Percentiles rank a stretch among this genome's conserved stretches.
Evolutionary conservation across 2,329 filamentous ascomycete species (phyloP).

Genomic region (Aspergillus nomiae): DNA sequence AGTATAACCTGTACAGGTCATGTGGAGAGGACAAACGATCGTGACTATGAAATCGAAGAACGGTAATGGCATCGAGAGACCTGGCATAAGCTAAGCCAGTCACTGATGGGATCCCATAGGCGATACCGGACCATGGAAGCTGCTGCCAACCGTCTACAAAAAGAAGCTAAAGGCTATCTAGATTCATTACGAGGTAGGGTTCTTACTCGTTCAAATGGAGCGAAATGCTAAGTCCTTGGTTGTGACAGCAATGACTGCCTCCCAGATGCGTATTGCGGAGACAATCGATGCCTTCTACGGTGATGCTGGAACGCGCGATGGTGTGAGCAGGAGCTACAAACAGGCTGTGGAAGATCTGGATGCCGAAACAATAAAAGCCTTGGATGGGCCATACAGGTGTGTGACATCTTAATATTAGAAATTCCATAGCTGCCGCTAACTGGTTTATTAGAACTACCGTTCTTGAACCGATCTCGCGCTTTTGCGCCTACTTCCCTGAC

Average conservation of each 20-base stretch:
- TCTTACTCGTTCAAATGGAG: background rate
- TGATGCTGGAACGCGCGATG: constrained; percentile 90
- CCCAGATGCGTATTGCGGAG: constrained; percentile 71
- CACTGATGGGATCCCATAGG: constrained; percentile 50
- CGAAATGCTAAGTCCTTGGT: constrained; percentile 10
- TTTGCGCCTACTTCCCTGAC: constrained; percentile 98
- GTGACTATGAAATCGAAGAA: constrained; percentile 97
- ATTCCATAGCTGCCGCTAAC: background rate
- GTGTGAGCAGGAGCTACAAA: constrained; percentile 95
- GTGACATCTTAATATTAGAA: constrained; percentile 11
- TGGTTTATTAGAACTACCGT: constrained; percentile 71
- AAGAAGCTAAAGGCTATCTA: constrained; percentile 96
- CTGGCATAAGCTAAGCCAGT: background rate
- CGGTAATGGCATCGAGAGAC: constrained; percentile 53
- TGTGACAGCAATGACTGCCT: constrained; percentile 88
- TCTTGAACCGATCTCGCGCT: constrained; percentile 90
- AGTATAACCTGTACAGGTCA: constrained; percentile 62
- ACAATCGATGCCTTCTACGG: constrained; percentile 99
- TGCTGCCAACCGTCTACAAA: constrained; percentile 86
- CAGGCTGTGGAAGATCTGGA: constrained; percentile 97
- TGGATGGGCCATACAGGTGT: constrained; percentile 91
- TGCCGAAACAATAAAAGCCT: constrained; percentile 95
- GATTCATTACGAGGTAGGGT: constrained; percentile 82
- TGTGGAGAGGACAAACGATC: constrained; percentile 97
- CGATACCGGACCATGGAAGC: constrained; percentile 98